phyloP scores from a whole-genome alignment of 148 eudicot species.

The Camellia japonica region DNA sequence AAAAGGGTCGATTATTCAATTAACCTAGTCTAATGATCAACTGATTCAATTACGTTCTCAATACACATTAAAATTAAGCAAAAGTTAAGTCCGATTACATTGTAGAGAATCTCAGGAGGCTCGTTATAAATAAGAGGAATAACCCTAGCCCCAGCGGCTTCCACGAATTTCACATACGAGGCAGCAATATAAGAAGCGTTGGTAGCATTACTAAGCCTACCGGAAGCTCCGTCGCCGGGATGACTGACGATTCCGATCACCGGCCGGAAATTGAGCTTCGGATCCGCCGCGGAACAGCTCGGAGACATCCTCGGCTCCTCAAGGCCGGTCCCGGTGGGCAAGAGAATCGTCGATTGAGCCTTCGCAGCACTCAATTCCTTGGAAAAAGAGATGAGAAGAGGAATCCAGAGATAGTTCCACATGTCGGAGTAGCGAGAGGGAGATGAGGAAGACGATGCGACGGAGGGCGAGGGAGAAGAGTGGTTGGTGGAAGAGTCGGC shows the following conservation, averaged over 20 bases:
- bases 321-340: slow-evolving; percentile 33
- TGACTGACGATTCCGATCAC: slow-evolving; percentile 82
- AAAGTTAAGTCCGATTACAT: slow-evolving; percentile 29
- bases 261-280: slow-evolving; percentile 66
- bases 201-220: slow-evolving; percentile 59
- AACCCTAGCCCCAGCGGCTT: slow-evolving; percentile 92
- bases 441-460: slow-evolving; percentile 19
- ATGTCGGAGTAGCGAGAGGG: slow-evolving; percentile 17
- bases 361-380: slow-evolving; percentile 22
- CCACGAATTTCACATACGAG: slow-evolving; percentile 87
- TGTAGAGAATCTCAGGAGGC: slow-evolving; percentile 47
- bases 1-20: neutral
- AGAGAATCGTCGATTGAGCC: slow-evolving; percentile 33
- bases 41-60: neutral
- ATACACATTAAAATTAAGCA: neutral
- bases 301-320: slow-evolving; percentile 3
- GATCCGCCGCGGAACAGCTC: slow-evolving; percentile 54
- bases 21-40: neutral
- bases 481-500: slow-evolving; percentile 9
- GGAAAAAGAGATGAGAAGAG: slow-evolving; percentile 38
- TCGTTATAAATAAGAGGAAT: slow-evolving; percentile 85
- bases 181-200: slow-evolving; percentile 79
- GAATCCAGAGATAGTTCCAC: slow-evolving; percentile 44
- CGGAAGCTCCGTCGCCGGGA: slow-evolving; percentile 98
- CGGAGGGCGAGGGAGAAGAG: neutral